A percentile compares a stretch with the other conserved stretches of the same genome.
Conservation (phyloP, 2,329 filamentous ascomycete genomes). For the Cephalotrichum gorgonifer region DNA sequence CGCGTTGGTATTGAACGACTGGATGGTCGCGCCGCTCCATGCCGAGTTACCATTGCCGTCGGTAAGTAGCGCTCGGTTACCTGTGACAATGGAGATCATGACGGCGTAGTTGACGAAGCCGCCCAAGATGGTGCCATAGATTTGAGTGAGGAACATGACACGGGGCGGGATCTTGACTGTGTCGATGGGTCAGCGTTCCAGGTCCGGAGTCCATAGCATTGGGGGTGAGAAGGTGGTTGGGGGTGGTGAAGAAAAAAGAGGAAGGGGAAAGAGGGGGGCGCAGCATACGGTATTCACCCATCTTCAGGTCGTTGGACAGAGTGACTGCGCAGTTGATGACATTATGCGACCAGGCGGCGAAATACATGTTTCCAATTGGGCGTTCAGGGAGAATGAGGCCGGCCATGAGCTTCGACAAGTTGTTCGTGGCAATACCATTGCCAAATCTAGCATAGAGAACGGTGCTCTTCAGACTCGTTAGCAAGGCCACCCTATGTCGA, state of each 20-base stretch:
- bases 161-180: conserved; percentile 44
- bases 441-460: conserved; percentile 42
- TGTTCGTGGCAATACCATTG: conserved; percentile 48
- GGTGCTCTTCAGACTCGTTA: conserved; percentile 27
- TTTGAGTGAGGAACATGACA: conserved; percentile 44
- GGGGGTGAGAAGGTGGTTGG: background rate
- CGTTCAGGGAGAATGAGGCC: conserved; percentile 38
- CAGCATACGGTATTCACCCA: conserved; percentile 44
- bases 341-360: conserved; percentile 47
- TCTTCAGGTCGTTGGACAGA: conserved; percentile 42
- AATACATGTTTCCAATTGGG: conserved; percentile 47
- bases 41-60: conserved; percentile 33
- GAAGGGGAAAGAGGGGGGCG: accelerated
- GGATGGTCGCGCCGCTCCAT: conserved; percentile 42
- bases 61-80: conserved; percentile 35
- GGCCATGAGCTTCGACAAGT: conserved; percentile 46
- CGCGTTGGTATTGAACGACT: conserved; percentile 36
- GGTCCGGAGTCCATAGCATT: too few species aligned
- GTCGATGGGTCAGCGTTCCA: conserved; percentile 12
- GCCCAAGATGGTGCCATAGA: conserved; percentile 44
- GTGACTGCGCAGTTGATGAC: conserved; percentile 39
- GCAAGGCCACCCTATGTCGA: background rate
- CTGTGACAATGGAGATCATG: conserved; percentile 42
- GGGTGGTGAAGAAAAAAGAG: too few species aligned
- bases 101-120: conserved; percentile 43